Evolutionary conservation across 306 rosid species (phyloP).

Genomic region (Dryas octopetala): DNA sequence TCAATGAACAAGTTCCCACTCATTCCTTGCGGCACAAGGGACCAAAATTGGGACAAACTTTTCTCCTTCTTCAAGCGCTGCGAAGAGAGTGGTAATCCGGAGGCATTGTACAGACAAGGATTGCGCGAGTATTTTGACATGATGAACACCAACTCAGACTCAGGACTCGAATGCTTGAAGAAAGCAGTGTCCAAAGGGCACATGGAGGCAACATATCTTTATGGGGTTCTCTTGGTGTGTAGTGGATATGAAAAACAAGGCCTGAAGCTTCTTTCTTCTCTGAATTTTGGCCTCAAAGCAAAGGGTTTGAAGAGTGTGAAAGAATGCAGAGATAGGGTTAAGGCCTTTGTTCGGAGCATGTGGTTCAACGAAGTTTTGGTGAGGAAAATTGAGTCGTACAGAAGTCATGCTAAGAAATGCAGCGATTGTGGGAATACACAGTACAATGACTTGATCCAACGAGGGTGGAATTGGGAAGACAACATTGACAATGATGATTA

Average conservation of each 20-base stretch:
- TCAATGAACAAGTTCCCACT: neutral
- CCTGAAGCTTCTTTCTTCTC: neutral
- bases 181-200: neutral
- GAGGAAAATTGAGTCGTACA: no score
- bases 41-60: neutral
- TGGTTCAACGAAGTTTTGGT: neutral
- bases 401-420: neutral
- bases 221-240: neutral
- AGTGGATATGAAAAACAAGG: neutral
- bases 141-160: neutral
- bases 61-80: neutral
- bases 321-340: neutral
- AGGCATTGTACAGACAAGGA: constrained; percentile 3
- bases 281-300: neutral
- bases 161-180: neutral
- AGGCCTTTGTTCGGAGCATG: neutral
- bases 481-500: neutral
- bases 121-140: neutral
- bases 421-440: neutral
- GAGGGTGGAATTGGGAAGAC: neutral
- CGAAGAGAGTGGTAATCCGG: neutral
- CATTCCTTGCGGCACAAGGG: neutral
- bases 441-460: no score
- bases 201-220: neutral
- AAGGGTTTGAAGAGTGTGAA: neutral